Evolutionary conservation across 2,329 filamentous ascomycete genomes (phyloP).

Genomic region (Bipolaris sorokiniana): DNA sequence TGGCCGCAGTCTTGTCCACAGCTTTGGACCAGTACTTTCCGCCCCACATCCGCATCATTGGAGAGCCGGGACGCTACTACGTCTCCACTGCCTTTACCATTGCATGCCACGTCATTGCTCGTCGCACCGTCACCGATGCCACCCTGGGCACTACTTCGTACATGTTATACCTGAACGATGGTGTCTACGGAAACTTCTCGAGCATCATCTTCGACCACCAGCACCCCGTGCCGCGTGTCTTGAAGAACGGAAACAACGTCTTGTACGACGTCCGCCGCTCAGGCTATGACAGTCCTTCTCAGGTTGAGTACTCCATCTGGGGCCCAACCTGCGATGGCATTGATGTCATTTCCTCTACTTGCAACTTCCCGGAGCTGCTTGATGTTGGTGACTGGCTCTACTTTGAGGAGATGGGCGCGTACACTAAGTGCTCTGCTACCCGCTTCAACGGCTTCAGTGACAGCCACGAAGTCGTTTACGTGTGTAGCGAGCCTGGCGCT

Average conservation of each 20-base stretch:
- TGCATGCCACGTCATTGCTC: constrained; percentile 93
- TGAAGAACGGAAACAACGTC: constrained; percentile 66
- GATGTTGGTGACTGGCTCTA: constrained; percentile 98
- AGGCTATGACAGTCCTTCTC: constrained; percentile 55
- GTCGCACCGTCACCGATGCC: constrained; percentile 82
- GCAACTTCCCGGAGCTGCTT: constrained; percentile 75
- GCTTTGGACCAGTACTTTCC: constrained; percentile 91
- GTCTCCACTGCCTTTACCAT: constrained; percentile 92
- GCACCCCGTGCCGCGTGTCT: constrained; percentile 81
- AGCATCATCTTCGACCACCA: constrained; percentile 99
- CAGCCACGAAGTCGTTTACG: constrained; percentile 89
- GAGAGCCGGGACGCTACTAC: constrained; percentile 96
- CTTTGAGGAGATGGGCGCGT: constrained; percentile 98
- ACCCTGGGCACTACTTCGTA: constrained; percentile 72
- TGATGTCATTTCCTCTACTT: constrained; percentile 86
- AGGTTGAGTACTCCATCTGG: constrained; percentile 92
- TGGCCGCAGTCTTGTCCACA: constrained; percentile 78
- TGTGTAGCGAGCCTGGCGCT: constrained; percentile 91
- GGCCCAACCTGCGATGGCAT: constrained; percentile 98
- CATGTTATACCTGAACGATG: constrained; percentile 98
- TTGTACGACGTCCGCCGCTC: constrained; percentile 57
- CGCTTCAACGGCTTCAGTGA: constrained; percentile 97
- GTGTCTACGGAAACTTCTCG: constrained; percentile 97
- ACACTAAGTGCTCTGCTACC: constrained; percentile 97
- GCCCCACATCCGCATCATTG: constrained; percentile 81